Conservation (phyloP, 768 basidiomycete genomes). For the Tulasnella sp. region DNA sequence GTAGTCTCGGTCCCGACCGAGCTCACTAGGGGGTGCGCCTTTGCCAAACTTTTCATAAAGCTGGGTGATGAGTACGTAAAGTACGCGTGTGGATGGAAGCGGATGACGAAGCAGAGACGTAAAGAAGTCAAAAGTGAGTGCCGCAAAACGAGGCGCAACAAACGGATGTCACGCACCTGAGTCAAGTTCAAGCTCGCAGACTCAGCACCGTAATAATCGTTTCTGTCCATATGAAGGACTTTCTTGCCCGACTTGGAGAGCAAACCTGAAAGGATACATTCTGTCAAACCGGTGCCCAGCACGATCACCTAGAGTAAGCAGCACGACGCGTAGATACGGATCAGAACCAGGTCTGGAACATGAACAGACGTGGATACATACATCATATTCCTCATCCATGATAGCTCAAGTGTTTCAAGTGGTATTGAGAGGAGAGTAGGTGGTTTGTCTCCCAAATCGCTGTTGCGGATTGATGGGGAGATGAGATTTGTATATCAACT, state of each 20-base stretch:
- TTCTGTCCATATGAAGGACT: constrained; percentile 96
- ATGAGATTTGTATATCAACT: no score
- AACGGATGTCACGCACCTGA: constrained; percentile 45
- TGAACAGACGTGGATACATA: constrained; percentile 26
- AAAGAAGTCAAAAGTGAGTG: neutral
- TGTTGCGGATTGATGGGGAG: no score
- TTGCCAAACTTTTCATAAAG: constrained; percentile 92
- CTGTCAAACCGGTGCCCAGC: constrained; percentile 93
- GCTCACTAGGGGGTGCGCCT: constrained; percentile 57
- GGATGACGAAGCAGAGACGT: neutral
- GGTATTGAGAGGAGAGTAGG: neutral
- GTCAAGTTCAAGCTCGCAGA: constrained; percentile 94
- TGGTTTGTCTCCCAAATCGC: no score
- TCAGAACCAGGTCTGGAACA: neutral
- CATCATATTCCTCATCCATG: constrained; percentile 99
- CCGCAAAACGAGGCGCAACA: neutral
- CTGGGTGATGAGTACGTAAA: constrained; percentile 30
- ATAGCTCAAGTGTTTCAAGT: constrained; percentile 17
- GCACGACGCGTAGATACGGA: neutral
- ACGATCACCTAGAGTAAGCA: constrained; percentile 55
- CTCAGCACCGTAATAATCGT: constrained; percentile 98
- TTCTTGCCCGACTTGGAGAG: constrained; percentile 99
- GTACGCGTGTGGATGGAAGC: neutral
- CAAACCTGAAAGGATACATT: constrained; percentile 95
- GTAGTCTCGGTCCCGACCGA: constrained; percentile 95